A percentile compares a stretch with the other conserved stretches of the same genome.
phyloP scores from a whole-genome alignment of 352 stramenopile species.

The Pythium scleroteichum region DNA sequence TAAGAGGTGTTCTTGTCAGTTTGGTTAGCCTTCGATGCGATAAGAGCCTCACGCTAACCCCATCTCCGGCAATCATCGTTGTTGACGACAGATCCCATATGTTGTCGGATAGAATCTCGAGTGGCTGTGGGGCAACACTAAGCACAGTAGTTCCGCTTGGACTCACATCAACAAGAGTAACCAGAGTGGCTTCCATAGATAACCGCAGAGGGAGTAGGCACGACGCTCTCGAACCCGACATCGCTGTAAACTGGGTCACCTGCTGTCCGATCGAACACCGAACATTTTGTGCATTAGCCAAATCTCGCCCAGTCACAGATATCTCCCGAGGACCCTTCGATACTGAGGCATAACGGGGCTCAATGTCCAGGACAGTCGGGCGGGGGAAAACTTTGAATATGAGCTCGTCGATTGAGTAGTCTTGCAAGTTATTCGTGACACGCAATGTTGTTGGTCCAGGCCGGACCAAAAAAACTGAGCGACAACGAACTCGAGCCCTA shows the following conservation, averaged over 20 bases:
- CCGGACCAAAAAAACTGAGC: conserved; percentile 28
- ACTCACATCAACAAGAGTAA: too few species aligned
- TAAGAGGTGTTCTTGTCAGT: neutral
- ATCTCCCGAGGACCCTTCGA: neutral
- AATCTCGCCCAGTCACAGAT: neutral
- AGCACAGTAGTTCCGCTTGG: neutral
- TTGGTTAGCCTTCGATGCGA: neutral
- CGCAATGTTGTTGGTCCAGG: conserved; percentile 37
- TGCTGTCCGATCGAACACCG: conserved; percentile 11
- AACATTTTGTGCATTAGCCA: neutral
- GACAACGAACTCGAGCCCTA: conserved; percentile 32
- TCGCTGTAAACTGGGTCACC: conserved; percentile 1
- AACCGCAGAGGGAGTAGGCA: neutral
- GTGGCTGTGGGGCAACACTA: neutral
- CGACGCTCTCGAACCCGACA: neutral
- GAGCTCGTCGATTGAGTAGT: conserved; percentile 38
- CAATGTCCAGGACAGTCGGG: conserved; percentile 38
- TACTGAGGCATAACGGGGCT: conserved; percentile 10
- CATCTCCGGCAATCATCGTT: neutral
- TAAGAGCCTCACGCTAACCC: neutral
- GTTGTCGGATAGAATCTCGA: neutral
- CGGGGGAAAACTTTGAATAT: conserved; percentile 42
- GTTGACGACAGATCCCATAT: neutral
- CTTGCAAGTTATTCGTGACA: conserved; percentile 58
- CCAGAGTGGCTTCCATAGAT: too few species aligned